Percentiles rank a stretch among this genome's conserved stretches.
Conservation (phyloP, 352 stramenopile genomes). For the Aphanomyces stellatus region DNA sequence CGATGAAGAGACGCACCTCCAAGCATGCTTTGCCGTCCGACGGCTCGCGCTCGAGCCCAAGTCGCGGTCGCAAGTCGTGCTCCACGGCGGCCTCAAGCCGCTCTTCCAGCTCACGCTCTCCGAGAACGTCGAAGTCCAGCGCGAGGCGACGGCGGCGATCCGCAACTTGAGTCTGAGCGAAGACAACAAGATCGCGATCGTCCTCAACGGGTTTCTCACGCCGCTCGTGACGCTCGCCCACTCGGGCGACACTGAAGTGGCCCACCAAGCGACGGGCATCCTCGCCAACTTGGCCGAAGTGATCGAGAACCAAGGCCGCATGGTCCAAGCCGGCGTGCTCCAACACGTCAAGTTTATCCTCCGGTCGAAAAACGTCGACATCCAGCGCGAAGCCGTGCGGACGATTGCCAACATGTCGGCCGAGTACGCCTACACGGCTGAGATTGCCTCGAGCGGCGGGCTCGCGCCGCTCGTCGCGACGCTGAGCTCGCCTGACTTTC, state of each 20-base stretch:
- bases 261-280: slow-evolving; percentile 85
- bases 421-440: slow-evolving; percentile 88
- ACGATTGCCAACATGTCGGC: slow-evolving; percentile 94
- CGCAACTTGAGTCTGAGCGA: slow-evolving; percentile 89
- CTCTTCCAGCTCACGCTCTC: slow-evolving; percentile 80
- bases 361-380: slow-evolving; percentile 83
- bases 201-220: slow-evolving; percentile 71
- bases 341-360: slow-evolving; percentile 96
- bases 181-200: slow-evolving; percentile 90
- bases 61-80: slow-evolving; percentile 87
- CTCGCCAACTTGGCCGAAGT: slow-evolving; percentile 91
- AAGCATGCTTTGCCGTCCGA: slow-evolving; percentile 87
- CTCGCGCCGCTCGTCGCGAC: slow-evolving; percentile 84
- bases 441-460: slow-evolving; percentile 87
- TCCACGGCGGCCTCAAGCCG: slow-evolving; percentile 84
- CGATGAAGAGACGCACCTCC: slow-evolving; percentile 90
- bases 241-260: slow-evolving; percentile 84
- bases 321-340: slow-evolving; percentile 92
- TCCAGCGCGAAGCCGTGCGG: slow-evolving; percentile 91
- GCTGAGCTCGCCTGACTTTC: slow-evolving; percentile 84
- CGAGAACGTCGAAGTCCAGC: slow-evolving; percentile 88
- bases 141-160: slow-evolving; percentile 88
- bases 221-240: slow-evolving; percentile 86
- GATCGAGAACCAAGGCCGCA: slow-evolving; percentile 90
- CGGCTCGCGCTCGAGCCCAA: slow-evolving; percentile 87